Base-by-base conservation (phyloP, 2,329 filamentous ascomycete species). In the Myriangium duriaei region DNA sequence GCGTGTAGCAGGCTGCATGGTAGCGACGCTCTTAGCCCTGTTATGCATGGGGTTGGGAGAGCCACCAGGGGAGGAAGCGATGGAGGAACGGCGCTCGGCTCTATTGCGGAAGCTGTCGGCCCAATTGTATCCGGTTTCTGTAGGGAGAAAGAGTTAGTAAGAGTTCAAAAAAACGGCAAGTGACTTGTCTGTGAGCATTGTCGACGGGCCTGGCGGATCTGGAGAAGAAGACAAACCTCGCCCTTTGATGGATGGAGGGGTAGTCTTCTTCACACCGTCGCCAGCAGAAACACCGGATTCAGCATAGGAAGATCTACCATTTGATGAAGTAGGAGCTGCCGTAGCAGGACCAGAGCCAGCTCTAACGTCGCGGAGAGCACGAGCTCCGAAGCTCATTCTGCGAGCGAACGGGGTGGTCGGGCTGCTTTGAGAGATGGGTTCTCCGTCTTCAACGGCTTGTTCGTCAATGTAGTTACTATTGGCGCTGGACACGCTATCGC, bases 121-220 rank as follows among this genome's bases (percentile, higher is more conserved):
- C 81, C 88, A 94, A 65, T 93, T 93, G 72, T 92, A 94, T 60
- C 83, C 84, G 71, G 91, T 85, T 71, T 84, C 81, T 87, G 74
- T 64, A 61, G 53, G 60, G 55, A 59, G 63, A 65, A 58, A 59
- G 60, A 54, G 58, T 68, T 67, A 67, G 62, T 54, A 50, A 50
- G 55, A 53, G 52, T 26, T 44, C 51, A 49, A 54, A 18, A 9
- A 12, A 10, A 13, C 16, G 16, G 12, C 11, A 26, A 12, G 14
- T 16, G 26, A 19, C 14, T 24, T 24, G n/a, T n/a, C n/a, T n/a
- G n/a, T n/a, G 15, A 16, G 35, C 11, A 11, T 19, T 9, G 24
- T 37, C 26, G 16, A 30, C 26, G 35, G 35, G 28, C 30, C 36
- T 36, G 32, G 39, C 17, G 14, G 32, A 32, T 36, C 32, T 21